Conservation (phyloP, 495 filamentous ascomycete genomes). For the Aspergillus cavernicola region DNA sequence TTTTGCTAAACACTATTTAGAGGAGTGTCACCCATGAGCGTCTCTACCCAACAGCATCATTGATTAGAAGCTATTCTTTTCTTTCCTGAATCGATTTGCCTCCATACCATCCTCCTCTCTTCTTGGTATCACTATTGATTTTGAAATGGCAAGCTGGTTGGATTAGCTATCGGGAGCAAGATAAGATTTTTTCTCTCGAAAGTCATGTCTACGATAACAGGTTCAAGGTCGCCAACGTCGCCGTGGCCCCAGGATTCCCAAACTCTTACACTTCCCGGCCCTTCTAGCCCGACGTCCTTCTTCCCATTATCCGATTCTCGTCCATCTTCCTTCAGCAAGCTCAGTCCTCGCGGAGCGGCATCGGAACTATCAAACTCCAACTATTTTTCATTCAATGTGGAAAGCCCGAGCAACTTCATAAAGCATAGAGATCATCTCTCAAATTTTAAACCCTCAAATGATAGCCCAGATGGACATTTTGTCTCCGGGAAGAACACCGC, state of each 20-base stretch:
- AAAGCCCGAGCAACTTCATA: constrained; percentile 53
- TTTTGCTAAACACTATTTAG: no score
- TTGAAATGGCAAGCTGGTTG: constrained; percentile 20
- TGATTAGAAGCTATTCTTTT: neutral
- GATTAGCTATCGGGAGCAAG: constrained; percentile 9
- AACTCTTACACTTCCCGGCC: constrained; percentile 23
- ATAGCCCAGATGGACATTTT: constrained; percentile 64
- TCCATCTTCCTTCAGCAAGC: constrained; percentile 43
- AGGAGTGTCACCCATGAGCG: neutral
- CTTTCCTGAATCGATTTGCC: no score
- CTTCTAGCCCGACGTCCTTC: constrained; percentile 25
- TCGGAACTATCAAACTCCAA: constrained; percentile 60
- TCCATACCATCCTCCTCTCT: neutral
- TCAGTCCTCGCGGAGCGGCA: constrained; percentile 36
- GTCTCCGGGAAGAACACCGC: constrained; percentile 72
- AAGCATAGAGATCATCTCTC: constrained; percentile 71
- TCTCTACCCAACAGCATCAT: neutral
- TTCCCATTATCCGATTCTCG: constrained; percentile 28
- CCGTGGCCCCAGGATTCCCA: constrained; percentile 40
- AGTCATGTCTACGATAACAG: constrained; percentile 40
- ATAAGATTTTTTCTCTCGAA: constrained; percentile 1
- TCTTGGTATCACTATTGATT: neutral
- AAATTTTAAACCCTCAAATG: constrained; percentile 61
- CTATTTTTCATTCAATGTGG: constrained; percentile 75
- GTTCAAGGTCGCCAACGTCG: constrained; percentile 44